Evolutionary conservation across 2,329 filamentous ascomycete species (phyloP).

Genomic region (Coniochaeta sp.): DNA sequence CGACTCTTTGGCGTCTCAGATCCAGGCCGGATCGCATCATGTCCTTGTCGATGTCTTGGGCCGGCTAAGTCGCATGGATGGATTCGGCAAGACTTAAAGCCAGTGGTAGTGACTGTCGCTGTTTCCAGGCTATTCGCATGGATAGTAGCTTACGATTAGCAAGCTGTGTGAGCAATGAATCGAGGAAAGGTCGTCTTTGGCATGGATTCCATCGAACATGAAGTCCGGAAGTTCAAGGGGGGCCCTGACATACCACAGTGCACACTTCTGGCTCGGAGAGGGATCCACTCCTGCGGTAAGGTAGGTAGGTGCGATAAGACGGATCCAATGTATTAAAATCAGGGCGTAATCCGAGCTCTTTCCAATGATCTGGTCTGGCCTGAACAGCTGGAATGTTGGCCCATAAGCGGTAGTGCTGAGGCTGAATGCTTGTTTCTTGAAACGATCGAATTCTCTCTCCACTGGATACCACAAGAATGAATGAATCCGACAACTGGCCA

Average conservation of each 20-base stretch:
- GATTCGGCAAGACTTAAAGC: constrained; percentile 9
- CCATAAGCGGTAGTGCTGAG: too few relatives aligned
- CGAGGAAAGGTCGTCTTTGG: neutral
- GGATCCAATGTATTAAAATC: too few relatives aligned
- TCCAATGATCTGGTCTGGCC: too few relatives aligned
- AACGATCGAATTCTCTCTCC: neutral
- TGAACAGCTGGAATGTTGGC: too few relatives aligned
- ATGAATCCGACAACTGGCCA: constrained; percentile 4
- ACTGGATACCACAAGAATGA: constrained; percentile 6
- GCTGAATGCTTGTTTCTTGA: neutral
- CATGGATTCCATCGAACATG: neutral
- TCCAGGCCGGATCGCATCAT: constrained; percentile 33
- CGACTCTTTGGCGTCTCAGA: constrained; percentile 29
- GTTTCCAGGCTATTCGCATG: neutral
- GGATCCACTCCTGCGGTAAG: neutral
- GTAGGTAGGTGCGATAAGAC: constrained; percentile 1
- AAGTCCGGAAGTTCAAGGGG: neutral
- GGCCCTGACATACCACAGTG: constrained; percentile 3
- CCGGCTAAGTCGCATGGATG: constrained; percentile 21
- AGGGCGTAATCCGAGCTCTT: too few relatives aligned
- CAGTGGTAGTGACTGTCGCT: neutral
- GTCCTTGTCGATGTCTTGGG: constrained; percentile 16
- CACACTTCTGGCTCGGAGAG: neutral
- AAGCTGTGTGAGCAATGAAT: neutral
- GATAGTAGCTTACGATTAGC: neutral